Conservation (phyloP, 2,329 filamentous ascomycete species). For the Pestalotiopsis sp. region DNA sequence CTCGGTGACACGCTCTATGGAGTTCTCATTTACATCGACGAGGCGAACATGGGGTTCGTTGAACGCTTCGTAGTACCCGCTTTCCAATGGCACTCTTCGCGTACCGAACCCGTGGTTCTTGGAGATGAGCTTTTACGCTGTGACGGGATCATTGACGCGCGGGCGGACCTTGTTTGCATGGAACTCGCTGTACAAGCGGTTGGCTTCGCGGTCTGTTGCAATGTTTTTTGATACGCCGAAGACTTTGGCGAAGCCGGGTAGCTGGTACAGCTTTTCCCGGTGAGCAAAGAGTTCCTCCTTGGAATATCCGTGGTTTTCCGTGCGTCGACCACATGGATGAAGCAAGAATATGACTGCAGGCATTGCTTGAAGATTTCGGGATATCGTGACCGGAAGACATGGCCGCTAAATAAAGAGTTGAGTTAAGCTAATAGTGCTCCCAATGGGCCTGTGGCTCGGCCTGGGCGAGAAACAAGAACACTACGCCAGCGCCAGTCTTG, state of each 20-base stretch:
- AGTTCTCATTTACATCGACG: slow-evolving; percentile 42
- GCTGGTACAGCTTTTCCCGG: slow-evolving; percentile 33
- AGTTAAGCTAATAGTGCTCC: not conserved
- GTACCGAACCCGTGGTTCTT: slow-evolving; percentile 43
- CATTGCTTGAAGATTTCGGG: slow-evolving; percentile 29
- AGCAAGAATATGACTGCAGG: slow-evolving; percentile 24
- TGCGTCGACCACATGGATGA: slow-evolving; percentile 28
- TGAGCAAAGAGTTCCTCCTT: slow-evolving; percentile 29
- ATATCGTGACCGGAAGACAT: slow-evolving; percentile 24
- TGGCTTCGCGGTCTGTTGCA: slow-evolving; percentile 27
- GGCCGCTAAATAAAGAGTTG: not conserved
- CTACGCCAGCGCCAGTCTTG: not conserved
- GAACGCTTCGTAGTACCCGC: slow-evolving; percentile 48
- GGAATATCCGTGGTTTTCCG: slow-evolving; percentile 31
- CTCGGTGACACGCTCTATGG: slow-evolving; percentile 37
- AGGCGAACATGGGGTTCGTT: slow-evolving; percentile 46
- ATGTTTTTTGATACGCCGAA: slow-evolving; percentile 28
- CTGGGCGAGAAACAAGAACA: not conserved
- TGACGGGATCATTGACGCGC: slow-evolving; percentile 33
- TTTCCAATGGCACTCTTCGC: slow-evolving; percentile 46
- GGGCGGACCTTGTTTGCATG: slow-evolving; percentile 35
- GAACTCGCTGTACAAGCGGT: slow-evolving; percentile 28
- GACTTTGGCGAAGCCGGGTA: slow-evolving; percentile 39
- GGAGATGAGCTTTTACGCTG: slow-evolving; percentile 35
- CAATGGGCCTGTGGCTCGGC: not conserved